Evolutionary conservation across 768 basidiomycete species (phyloP).

Genomic region (Paxillus rubicundulus): DNA sequence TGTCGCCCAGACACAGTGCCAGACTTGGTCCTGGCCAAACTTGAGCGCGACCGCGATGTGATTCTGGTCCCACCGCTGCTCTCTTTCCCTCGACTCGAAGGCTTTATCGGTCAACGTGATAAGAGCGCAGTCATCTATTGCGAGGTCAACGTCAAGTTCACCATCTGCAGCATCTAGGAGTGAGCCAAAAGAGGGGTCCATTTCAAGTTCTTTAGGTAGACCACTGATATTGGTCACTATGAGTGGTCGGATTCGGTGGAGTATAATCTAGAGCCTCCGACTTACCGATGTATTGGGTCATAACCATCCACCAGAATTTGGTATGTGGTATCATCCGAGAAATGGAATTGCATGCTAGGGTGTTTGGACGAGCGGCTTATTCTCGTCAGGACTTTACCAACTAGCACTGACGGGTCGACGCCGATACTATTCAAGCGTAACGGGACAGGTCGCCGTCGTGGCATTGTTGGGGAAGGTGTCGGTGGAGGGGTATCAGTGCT

Average conservation of each 20-base stretch:
- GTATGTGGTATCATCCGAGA: conserved; percentile 41
- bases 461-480: conserved; percentile 21
- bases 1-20: conserved; percentile 68
- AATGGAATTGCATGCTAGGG: conserved; percentile 47
- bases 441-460: conserved; percentile 34
- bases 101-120: conserved; percentile 59
- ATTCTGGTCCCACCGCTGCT: conserved; percentile 35
- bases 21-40: conserved; percentile 45
- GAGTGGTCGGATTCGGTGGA: not conserved
- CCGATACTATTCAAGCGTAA: conserved; percentile 34
- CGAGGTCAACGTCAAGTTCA: conserved; percentile 34
- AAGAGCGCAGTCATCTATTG: conserved; percentile 51
- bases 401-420: conserved; percentile 39
- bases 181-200: conserved; percentile 40
- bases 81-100: conserved; percentile 40
- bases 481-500: conserved; percentile 13
- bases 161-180: conserved; percentile 41
- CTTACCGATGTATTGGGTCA: conserved; percentile 46
- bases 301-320: conserved; percentile 65
- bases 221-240: conserved; percentile 30
- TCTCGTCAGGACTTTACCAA: conserved; percentile 43
- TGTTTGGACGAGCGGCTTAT: conserved; percentile 43
- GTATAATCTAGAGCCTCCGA: not conserved
- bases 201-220: conserved; percentile 59
- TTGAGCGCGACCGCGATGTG: conserved; percentile 50